These are phyloP conservation scores for Hyaloscypha bicolor DNA, from an alignment of 495 filamentous ascomycete genomes.

Conservation along the genomic window DNA sequence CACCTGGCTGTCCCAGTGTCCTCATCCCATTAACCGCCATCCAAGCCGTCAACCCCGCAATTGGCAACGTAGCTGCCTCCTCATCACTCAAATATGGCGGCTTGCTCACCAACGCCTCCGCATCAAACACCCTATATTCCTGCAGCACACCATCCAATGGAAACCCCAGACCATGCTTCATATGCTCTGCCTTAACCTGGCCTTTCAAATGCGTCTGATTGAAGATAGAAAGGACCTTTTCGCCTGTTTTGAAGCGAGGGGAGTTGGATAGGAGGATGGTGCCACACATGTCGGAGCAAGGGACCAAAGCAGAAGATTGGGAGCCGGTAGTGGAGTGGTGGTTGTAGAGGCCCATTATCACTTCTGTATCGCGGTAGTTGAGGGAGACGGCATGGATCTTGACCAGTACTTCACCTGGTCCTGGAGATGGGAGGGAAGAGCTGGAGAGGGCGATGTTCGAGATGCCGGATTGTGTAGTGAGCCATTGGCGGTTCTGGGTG, in stretches of 20 bases:
- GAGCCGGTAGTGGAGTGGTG: constrained; percentile 49
- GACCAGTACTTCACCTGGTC: constrained; percentile 56
- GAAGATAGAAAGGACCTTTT: constrained; percentile 47
- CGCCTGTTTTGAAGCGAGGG: constrained; percentile 36
- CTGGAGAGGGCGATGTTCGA: constrained; percentile 47
- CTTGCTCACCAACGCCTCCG: constrained; percentile 39
- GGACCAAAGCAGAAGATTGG: constrained; percentile 36
- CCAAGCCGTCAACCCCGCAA: constrained; percentile 50
- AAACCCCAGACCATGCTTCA: constrained; percentile 41
- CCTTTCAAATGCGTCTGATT: constrained; percentile 45
- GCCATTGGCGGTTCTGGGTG: constrained; percentile 46
- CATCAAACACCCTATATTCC: constrained; percentile 46
- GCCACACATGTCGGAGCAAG: constrained; percentile 49
- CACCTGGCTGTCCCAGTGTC: constrained; percentile 40
- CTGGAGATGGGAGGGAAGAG: constrained; percentile 44
- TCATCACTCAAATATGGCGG: constrained; percentile 44
- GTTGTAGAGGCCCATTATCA: constrained; percentile 57
- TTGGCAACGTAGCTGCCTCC: constrained; percentile 45
- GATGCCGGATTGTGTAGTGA: constrained; percentile 51
- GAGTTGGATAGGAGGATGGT: constrained; percentile 32
- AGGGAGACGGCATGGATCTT: constrained; percentile 56
- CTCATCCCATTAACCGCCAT: constrained; percentile 46
- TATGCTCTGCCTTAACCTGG: constrained; percentile 37
- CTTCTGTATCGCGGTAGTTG: constrained; percentile 63
- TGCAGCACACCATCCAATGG: constrained; percentile 42